Base-by-base conservation (phyloP, 140 eudicot genomes). In the Ambrosia hybrid region DNA sequence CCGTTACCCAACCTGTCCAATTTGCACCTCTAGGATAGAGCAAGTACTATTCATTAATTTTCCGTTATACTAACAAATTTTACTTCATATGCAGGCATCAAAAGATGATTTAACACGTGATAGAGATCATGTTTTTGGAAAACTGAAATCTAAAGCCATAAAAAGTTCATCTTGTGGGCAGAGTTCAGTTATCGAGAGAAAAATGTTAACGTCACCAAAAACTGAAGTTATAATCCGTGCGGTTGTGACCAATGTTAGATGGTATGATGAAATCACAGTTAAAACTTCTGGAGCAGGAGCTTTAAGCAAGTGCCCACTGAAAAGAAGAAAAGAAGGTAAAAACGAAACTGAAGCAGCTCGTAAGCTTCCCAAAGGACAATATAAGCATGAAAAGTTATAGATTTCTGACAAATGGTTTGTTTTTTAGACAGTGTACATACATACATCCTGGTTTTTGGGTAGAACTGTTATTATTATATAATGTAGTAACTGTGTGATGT, bases 91-190 rank as follows among this genome's bases (percentile, higher is more conserved):
- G 76, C 96, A 91, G 97, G 74, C 68, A 43, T 65, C 89, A 34
- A 56, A 70, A 14, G 92, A 79, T 51, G 53, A 17, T 73, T 53
- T 80, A 4, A 79, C 80, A 80, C 84, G 84, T 34, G 96, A 88
- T 38, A 72, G 74, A 64, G 93, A 88, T 39, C 74, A 78, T 6
- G 78, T 88, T 65, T 79, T 88, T 30, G 77, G 70, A 57, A 83
- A 82, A 75, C 80, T 91, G 41, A 84, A 78, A 67, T 74, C 81
- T 0, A 71, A 74, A 76, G 96, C 89, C 7, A 67, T 86, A 46
- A 74, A 78, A 41, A 84, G 80, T 57, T 73, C 86, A 16, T 34
- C 78, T 51, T 83, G 90, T 16, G 97, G 97, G 68, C 96, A 86
- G 55, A 84, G 67, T 59, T 82, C 90, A 30, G 68, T 89, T 36